A percentile compares a stretch with the other conserved stretches of the same genome.
Evolutionary conservation across 768 basidiomycete genomes (phyloP).

Genomic region (Imleria badia): DNA sequence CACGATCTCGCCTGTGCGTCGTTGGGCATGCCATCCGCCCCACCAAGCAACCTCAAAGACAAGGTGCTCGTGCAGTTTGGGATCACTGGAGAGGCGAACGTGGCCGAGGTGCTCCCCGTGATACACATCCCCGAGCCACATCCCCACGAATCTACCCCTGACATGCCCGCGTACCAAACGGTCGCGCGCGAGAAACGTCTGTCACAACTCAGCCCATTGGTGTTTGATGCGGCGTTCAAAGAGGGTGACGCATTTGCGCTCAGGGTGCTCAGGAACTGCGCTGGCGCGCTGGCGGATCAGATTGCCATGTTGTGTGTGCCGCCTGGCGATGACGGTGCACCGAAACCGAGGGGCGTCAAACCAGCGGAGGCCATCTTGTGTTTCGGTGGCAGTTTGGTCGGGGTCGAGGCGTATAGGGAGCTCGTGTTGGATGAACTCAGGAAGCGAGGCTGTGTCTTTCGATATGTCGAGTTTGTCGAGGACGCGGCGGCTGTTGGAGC

Average conservation of each 20-base stretch:
- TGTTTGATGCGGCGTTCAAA: slow-evolving; percentile 76
- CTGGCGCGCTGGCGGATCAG: slow-evolving; percentile 56
- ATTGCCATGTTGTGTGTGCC: slow-evolving; percentile 45
- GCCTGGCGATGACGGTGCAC: slow-evolving; percentile 39
- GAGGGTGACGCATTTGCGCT: slow-evolving; percentile 65
- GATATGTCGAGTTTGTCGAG: slow-evolving; percentile 61
- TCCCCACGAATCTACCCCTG: slow-evolving; percentile 14
- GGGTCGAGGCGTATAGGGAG: slow-evolving; percentile 58
- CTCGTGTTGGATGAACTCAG: slow-evolving; percentile 55
- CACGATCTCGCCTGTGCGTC: slow-evolving; percentile 53
- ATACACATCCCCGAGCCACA: slow-evolving; percentile 61
- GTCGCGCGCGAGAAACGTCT: slow-evolving; percentile 69
- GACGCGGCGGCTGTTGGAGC: slow-evolving; percentile 72
- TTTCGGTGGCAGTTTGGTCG: slow-evolving; percentile 78
- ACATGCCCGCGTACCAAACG: slow-evolving; percentile 25
- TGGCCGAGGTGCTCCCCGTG: slow-evolving; percentile 61
- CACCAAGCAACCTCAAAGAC: slow-evolving; percentile 39
- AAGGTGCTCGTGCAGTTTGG: slow-evolving; percentile 57
- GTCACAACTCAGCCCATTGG: slow-evolving; percentile 69
- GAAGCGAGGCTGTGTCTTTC: slow-evolving; percentile 60
- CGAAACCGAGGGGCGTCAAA: slow-evolving; percentile 40
- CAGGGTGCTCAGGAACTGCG: slow-evolving; percentile 51
- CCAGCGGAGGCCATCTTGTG: slow-evolving; percentile 62
- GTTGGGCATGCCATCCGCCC: slow-evolving; percentile 23
- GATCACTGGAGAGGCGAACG: slow-evolving; percentile 42